Percentiles rank a stretch among this genome's conserved stretches.
These are phyloP conservation scores for Austroboletus festivus DNA, from an alignment of 768 basidiomycete species.

Conservation along the genomic window DNA sequence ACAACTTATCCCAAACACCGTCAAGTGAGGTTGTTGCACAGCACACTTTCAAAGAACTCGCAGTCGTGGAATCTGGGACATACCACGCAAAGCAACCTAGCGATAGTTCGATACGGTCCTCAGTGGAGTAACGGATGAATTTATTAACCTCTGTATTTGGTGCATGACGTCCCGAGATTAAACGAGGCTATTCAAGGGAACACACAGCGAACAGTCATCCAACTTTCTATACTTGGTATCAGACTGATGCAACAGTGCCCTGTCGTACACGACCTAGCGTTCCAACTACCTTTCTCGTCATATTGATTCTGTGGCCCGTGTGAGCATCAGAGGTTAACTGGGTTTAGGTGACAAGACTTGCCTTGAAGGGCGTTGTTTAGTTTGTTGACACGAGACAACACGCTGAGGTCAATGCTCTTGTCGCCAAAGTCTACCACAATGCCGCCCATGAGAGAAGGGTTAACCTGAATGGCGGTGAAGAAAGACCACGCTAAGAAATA, in stretches of 20 bases:
- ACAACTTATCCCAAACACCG: no score
- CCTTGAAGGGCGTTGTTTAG: conserved; percentile 86
- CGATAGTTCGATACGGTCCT: no score
- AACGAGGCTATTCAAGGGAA: neutral
- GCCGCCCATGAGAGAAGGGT: conserved; percentile 88
- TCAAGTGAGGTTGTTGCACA: no score
- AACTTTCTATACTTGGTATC: conserved; percentile 11
- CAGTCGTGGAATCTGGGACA: no score
- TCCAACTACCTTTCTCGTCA: conserved; percentile 2
- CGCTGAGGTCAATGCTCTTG: conserved; percentile 96
- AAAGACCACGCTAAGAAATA: neutral
- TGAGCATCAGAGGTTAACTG: conserved; percentile 11
- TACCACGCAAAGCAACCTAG: no score
- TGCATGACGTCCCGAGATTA: neutral
- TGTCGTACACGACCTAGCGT: neutral
- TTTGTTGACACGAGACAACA: conserved; percentile 90
- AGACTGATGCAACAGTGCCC: neutral
- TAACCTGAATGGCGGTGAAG: conserved; percentile 55
- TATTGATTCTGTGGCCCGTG: conserved; percentile 23
- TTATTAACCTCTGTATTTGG: neutral
- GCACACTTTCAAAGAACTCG: no score
- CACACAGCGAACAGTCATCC: conserved; percentile 5
- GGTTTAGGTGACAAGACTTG: conserved; percentile 43
- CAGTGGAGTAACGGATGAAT: neutral
- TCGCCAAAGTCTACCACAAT: conserved; percentile 96